Evolutionary conservation across 2,329 filamentous ascomycete species (phyloP), one percentile per base, ranked within the genome.

Genomic region (Pleurostoma richardsiae): DNA sequence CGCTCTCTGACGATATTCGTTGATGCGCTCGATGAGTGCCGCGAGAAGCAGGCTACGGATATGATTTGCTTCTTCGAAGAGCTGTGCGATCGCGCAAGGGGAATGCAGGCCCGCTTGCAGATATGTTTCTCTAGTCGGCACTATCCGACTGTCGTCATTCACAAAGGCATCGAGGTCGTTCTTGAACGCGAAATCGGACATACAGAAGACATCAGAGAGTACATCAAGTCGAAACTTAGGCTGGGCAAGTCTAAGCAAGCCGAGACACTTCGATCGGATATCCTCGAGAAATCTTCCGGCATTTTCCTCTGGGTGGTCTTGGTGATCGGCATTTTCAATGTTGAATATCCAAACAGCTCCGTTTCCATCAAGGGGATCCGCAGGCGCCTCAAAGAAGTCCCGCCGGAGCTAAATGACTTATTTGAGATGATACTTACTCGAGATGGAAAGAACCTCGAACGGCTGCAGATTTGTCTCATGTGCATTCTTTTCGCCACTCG

Each of bases 381-480:
- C 33, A 57, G 55, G 7, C 54, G 53, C 10, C 60, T 75, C 0
- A 8, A 44, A 1, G 55, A 66, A 4, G 56, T 73, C 0, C 72
- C 72, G 0, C 47, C 7, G 4, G 59, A 62, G 0, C 57, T 83
- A 0, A 55, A 64, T 39, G 62, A 74, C 0, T 53, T 83, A 0
- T 82, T 84, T 49, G 64, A 60, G 4, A 60, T 76, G 6, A 73
- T 82, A 0, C 44, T 82, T 3, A 68, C 47, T 1, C 64, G 74
- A 11, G 76, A 83, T 44, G 29, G 46, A 0, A 36, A 61, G 0
- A 66, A 76, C 5, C 59, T 63, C 44, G 59, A 71, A 1, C 60
- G 66, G 0, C 49, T 80, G 0, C 40, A 67, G 0, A 52, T 77
- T 0, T 77, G 69, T 38, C 50, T 83, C 3, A 66, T 73, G 10